Percentiles rank a stretch among this genome's conserved stretches.
Evolutionary conservation across 1,139 yeast genomes (phyloP).

Genomic region (Blastobotrys persicus): DNA sequence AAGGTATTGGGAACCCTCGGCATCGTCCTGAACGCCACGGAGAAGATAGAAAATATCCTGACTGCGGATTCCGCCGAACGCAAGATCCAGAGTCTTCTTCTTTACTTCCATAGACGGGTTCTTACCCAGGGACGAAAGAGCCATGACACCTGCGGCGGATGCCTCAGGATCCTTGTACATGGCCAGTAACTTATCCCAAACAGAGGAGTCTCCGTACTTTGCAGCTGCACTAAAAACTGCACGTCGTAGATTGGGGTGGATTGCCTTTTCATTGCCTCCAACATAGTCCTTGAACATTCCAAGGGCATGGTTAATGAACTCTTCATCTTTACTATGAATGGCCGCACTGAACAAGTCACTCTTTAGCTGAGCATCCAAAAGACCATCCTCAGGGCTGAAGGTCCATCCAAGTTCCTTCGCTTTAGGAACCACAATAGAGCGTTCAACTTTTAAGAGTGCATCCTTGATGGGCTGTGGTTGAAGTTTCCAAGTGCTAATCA

Average conservation of each 20-base stretch:
- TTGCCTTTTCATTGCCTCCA: slow-evolving; percentile 63
- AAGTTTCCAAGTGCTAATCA: slow-evolving; percentile 67
- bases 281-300: slow-evolving; percentile 57
- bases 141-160: slow-evolving; percentile 72
- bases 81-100: slow-evolving; percentile 55
- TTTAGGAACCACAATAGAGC: slow-evolving; percentile 59
- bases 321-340: slow-evolving; percentile 55
- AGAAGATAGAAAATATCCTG: slow-evolving; percentile 78
- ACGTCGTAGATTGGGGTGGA: slow-evolving; percentile 79
- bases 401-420: slow-evolving; percentile 66
- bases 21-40: slow-evolving; percentile 63
- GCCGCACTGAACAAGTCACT: slow-evolving; percentile 70
- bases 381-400: slow-evolving; percentile 59
- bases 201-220: slow-evolving; percentile 53
- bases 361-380: slow-evolving; percentile 74
- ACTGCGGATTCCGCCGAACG: slow-evolving; percentile 65
- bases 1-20: slow-evolving; percentile 59
- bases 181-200: slow-evolving; percentile 60
- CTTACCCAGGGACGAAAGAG: slow-evolving; percentile 72
- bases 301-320: slow-evolving; percentile 53
- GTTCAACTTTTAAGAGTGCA: slow-evolving; percentile 58
- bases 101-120: slow-evolving; percentile 59
- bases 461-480: slow-evolving; percentile 57
- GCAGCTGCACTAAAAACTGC: slow-evolving; percentile 70
- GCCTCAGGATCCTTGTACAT: slow-evolving; percentile 66